Percentiles rank a stretch among this genome's conserved stretches.
These are phyloP conservation scores for Brassica rapa DNA, from an alignment of 345 rosid genomes.

Conservation along the genomic window DNA sequence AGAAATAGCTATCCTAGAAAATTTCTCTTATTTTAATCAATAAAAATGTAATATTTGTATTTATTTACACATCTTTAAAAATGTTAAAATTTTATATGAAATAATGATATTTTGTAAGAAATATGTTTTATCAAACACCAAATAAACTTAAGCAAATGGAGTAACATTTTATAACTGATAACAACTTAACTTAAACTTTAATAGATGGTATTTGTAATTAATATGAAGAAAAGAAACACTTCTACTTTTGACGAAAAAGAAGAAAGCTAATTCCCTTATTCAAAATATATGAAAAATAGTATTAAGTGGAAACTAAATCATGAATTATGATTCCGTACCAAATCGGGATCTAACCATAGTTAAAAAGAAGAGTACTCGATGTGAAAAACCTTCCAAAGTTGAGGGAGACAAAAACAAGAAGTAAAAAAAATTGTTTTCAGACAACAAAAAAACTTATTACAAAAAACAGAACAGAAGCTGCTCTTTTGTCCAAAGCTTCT, in stretches of 20 bases:
- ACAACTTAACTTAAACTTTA: not conserved
- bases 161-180: not conserved
- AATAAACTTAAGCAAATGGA: too few relatives aligned
- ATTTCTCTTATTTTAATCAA: too few relatives aligned
- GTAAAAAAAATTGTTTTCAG: not conserved
- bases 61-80: too few relatives aligned
- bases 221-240: not conserved
- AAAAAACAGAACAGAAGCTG: slow-evolving; percentile 44
- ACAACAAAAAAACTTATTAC: not conserved
- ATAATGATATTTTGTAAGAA: too few relatives aligned
- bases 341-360: slow-evolving; percentile 40
- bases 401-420: slow-evolving; percentile 42
- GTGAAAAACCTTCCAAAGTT: slow-evolving; percentile 40
- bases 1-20: too few relatives aligned
- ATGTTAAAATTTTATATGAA: too few relatives aligned
- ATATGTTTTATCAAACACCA: too few relatives aligned
- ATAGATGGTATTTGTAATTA: not conserved
- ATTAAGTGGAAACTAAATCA: slow-evolving; percentile 13
- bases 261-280: not conserved
- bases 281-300: not conserved
- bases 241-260: not conserved
- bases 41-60: too few relatives aligned
- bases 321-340: slow-evolving; percentile 43
- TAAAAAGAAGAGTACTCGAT: slow-evolving; percentile 32
- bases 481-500: slow-evolving; percentile 45